A percentile compares a stretch with the other conserved stretches of the same genome.
phyloP scores from a whole-genome alignment of 2,329 filamentous ascomycete genomes.

The Colletotrichum endophyticum region DNA sequence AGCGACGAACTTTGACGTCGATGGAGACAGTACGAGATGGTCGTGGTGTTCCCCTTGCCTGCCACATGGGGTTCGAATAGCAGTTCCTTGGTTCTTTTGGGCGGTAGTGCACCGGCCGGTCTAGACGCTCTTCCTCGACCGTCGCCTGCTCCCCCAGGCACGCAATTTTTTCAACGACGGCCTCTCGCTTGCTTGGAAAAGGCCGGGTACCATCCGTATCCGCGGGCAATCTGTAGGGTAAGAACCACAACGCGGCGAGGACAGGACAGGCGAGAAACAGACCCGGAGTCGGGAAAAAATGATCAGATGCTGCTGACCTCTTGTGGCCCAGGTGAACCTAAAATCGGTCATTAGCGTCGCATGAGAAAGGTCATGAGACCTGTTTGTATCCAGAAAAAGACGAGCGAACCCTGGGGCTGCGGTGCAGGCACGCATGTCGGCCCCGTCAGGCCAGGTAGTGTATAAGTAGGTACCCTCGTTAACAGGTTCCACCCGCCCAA shows the following conservation, averaged over 20 bases:
- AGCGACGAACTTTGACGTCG: background rate
- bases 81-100: background rate
- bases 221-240: background rate
- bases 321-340: slow-evolving; percentile 23
- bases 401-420: slow-evolving; percentile 14
- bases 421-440: background rate
- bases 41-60: background rate
- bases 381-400: slow-evolving; percentile 22
- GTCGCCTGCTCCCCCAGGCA: background rate
- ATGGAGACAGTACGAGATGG: background rate
- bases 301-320: slow-evolving; percentile 22
- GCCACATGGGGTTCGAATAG: background rate
- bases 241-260: background rate
- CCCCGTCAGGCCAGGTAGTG: background rate
- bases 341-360: slow-evolving; percentile 23
- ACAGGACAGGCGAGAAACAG: background rate
- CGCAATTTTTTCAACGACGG: background rate
- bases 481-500: background rate
- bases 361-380: slow-evolving; percentile 24
- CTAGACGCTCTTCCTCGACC: background rate
- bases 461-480: slow-evolving; percentile 3
- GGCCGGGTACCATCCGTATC: background rate
- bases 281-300: background rate
- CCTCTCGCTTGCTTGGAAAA: background rate
- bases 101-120: background rate